A percentile compares a stretch with the other conserved stretches of the same genome.
Evolutionary conservation across 768 basidiomycete species (phyloP).

Genomic region (Suillus subluteus): DNA sequence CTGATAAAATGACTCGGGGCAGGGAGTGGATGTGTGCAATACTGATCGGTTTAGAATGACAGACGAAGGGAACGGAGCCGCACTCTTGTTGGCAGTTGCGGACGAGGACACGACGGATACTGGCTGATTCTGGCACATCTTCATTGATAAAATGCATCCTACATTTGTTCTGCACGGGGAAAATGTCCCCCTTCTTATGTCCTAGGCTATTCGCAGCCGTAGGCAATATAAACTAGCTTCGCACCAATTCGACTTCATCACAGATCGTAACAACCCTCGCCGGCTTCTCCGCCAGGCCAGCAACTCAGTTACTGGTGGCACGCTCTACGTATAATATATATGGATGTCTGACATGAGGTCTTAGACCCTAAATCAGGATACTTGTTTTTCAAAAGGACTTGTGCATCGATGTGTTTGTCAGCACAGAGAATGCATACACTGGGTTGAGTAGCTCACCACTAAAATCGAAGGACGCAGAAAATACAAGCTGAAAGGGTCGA

Average conservation of each 20-base stretch:
- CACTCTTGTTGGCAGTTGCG: not conserved
- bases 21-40: not conserved
- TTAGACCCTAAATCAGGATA: not conserved
- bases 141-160: constrained; percentile 62
- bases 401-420: not conserved
- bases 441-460: not conserved
- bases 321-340: not conserved
- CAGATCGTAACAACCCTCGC: constrained; percentile 66
- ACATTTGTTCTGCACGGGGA: constrained; percentile 26
- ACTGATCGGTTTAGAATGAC: not conserved
- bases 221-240: constrained; percentile 39
- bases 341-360: not conserved
- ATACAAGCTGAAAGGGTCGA: not conserved
- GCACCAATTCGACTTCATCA: constrained; percentile 48
- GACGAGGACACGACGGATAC: constrained; percentile 9
- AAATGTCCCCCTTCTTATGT: constrained; percentile 44
- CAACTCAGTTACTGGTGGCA: constrained; percentile 7
- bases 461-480: no score
- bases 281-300: constrained; percentile 62
- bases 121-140: constrained; percentile 53
- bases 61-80: not conserved
- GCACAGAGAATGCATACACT: not conserved
- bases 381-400: not conserved
- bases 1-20: not conserved
- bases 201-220: constrained; percentile 59